These are phyloP conservation scores for Diatrype stigma DNA, from an alignment of 2,329 filamentous ascomycete genomes.

Conservation along the genomic window DNA sequence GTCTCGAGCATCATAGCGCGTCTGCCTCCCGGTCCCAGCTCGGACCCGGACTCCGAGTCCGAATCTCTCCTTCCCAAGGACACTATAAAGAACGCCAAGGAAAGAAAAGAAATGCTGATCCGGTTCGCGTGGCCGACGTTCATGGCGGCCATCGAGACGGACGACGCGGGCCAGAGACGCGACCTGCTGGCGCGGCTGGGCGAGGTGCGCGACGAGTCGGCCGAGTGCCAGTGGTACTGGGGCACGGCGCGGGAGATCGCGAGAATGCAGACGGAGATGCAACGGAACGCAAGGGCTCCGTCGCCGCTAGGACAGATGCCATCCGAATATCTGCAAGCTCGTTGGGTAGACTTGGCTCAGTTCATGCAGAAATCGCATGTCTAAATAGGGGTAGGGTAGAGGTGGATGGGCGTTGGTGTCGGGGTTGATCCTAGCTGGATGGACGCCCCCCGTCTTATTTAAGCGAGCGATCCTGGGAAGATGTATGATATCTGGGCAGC, in stretches of 20 bases:
- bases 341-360: not conserved
- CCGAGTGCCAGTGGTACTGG: slow-evolving; percentile 6
- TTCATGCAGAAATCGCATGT: too few species aligned
- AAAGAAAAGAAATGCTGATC: slow-evolving; percentile 1
- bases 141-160: slow-evolving; percentile 5
- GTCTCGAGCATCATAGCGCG: not conserved
- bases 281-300: not conserved
- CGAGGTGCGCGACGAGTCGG: not conserved
- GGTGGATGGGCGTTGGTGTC: too few species aligned
- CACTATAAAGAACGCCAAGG: not conserved
- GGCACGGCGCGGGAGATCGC: not conserved
- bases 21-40: not conserved
- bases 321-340: too few species aligned
- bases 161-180: not conserved
- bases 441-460: too few species aligned
- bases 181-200: not conserved
- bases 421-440: too few species aligned
- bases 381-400: too few species aligned
- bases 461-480: too few species aligned
- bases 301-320: not conserved
- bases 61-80: not conserved
- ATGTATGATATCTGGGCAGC: too few species aligned
- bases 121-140: slow-evolving; percentile 7
- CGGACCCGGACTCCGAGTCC: too few species aligned
- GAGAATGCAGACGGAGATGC: not conserved